Percentiles rank a stretch among this genome's conserved stretches.
phyloP scores from a whole-genome alignment of 2,329 filamentous ascomycete species.

The Aspergillus neotritici region DNA sequence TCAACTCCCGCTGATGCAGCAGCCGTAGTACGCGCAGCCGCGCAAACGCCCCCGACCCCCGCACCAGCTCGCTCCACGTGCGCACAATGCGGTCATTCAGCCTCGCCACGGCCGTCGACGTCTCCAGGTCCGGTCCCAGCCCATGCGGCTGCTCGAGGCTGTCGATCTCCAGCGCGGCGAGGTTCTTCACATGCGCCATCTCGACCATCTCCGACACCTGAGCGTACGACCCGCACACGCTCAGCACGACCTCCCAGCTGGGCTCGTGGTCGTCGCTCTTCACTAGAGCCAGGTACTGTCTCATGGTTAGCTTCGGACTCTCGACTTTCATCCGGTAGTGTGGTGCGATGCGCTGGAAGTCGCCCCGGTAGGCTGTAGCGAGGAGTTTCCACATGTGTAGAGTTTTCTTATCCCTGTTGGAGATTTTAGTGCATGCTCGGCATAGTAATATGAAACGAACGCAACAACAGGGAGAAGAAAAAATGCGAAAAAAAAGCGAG shows the following conservation, averaged over 20 bases:
- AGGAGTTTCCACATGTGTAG: conserved; percentile 43
- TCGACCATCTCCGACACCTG: conserved; percentile 33
- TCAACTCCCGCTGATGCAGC: conserved; percentile 28
- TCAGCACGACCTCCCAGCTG: conserved; percentile 33
- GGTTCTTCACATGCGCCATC: conserved; percentile 34
- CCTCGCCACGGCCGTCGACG: conserved; percentile 10
- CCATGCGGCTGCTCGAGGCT: conserved; percentile 14
- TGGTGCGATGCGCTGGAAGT: conserved; percentile 27
- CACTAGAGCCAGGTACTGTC: conserved; percentile 33
- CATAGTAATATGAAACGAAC: not conserved
- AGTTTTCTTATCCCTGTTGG: conserved; percentile 32
- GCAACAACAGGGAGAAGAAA: not conserved
- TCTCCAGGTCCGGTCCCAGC: conserved; percentile 8
- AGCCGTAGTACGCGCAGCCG: conserved; percentile 36
- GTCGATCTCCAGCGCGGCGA: conserved; percentile 36
- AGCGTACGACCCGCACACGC: conserved; percentile 28
- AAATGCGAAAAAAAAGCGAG: not conserved
- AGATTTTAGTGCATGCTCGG: not conserved
- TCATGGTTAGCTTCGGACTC: conserved; percentile 25
- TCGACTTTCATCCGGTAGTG: conserved; percentile 29
- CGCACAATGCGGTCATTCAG: conserved; percentile 38
- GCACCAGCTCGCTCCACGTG: conserved; percentile 37
- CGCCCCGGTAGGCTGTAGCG: conserved; percentile 30
- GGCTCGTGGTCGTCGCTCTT: conserved; percentile 22
- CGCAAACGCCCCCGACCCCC: conserved; percentile 27